A percentile compares a stretch with the other conserved stretches of the same genome.
phyloP scores from a whole-genome alignment of 805 yeast species.

The Metschnikowia shivogae region DNA sequence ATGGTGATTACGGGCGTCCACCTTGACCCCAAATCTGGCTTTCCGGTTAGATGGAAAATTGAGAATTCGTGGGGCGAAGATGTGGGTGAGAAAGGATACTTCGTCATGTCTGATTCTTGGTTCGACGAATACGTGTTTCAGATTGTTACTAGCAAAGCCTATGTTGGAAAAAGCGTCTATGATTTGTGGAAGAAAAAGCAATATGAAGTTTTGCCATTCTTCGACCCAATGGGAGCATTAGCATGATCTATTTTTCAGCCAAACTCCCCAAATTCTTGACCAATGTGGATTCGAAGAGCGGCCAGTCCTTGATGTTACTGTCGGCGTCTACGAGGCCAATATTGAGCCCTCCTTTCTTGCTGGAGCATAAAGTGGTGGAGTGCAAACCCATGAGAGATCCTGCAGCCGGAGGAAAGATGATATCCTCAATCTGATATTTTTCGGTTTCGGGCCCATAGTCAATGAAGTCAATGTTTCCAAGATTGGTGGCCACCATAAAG shows the following conservation, averaged over 20 bases:
- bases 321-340: constrained; percentile 7
- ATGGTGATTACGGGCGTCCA: constrained; percentile 84
- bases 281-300: constrained; percentile 1
- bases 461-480: constrained; percentile 5
- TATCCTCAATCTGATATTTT: constrained; percentile 5
- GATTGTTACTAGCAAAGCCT: constrained; percentile 35
- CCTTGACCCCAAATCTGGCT: constrained; percentile 47
- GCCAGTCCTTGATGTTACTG: constrained; percentile 6
- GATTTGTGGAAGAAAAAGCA: constrained; percentile 34
- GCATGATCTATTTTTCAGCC: constrained; percentile 20
- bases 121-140: constrained; percentile 42
- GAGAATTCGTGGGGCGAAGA: constrained; percentile 43
- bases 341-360: constrained; percentile 6
- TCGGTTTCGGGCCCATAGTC: constrained; percentile 4
- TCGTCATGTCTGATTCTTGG: constrained; percentile 43
- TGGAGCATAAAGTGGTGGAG: constrained; percentile 9
- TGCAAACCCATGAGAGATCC: constrained; percentile 11
- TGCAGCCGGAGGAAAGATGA: constrained; percentile 7
- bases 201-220: constrained; percentile 33
- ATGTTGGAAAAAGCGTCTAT: constrained; percentile 34
- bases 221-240: constrained; percentile 43
- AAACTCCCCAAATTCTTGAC: constrained; percentile 1
- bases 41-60: constrained; percentile 42
- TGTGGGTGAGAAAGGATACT: constrained; percentile 40
- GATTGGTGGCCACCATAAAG: constrained; percentile 7